Base-by-base conservation (phyloP, 2,329 filamentous ascomycete species). In the Westerdykella ornata region DNA sequence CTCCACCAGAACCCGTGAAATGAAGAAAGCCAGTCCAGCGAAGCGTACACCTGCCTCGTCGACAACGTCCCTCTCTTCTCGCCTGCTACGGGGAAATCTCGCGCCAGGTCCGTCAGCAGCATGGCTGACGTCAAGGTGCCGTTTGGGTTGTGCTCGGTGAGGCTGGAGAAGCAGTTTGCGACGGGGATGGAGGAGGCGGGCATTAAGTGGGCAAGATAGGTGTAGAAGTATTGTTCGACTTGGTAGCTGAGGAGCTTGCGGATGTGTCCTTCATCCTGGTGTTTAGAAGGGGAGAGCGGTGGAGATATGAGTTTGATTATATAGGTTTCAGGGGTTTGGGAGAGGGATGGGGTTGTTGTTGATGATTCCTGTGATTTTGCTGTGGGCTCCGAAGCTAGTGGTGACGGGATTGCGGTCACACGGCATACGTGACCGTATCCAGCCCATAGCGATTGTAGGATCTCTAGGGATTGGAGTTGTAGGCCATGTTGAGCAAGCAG, bases 181-280 rank as follows among this genome's bases (percentile, higher is more conserved):
- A 81, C 72, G 0, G 71, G 68, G 1, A 76, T 56, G 0, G 65
- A 56, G 0, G 60, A 53, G 0, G 63, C 54, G 1, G 60, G 60
- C 13, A 84, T 57, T 0, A 54, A 55, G 0, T 77, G 74, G 0
- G 76, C 77, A 9, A 84, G 59, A 2, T 73, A 57, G 1, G 65
- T 67, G 56, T 85, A 85, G 49, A 85, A 85, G 49, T 74, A 74
- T 52, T 81, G 79, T 59, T 85, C 81, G 3, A 82, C 77, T 35
- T 80, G 71, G 48, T 85, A 85, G 54, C 78, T 82, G 19, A 84
- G 59, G 44, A 84, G 73, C 54, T 85, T 85, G 5, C 81, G 73
- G 0, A 78, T 51, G 48, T 84, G 80, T 0, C 80, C 78, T 52
- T 84, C 80, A 29, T 81, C 74, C 3, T 63, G 51, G 15, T 22